These are phyloP conservation scores for Rachicladosporium sp. DNA, from an alignment of 2,329 filamentous ascomycete genomes.

Conservation along the genomic window DNA sequence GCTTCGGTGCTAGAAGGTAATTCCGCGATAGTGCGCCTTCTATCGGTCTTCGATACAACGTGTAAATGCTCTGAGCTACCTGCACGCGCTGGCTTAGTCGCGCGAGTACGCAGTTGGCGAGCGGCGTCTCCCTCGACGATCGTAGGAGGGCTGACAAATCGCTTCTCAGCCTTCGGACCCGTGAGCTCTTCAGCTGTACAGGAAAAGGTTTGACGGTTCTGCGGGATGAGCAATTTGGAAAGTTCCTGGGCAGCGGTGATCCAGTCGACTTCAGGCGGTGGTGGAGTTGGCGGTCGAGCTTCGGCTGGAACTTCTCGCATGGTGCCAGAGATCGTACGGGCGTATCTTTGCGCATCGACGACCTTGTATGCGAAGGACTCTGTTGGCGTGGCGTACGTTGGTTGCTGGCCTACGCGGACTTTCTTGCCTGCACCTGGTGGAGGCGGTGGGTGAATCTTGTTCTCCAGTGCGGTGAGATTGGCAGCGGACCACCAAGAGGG, in stretches of 20 bases:
- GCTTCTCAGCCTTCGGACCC: conserved; percentile 45
- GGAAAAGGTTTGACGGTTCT: conserved; percentile 61
- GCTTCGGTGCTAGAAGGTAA: conserved; percentile 17
- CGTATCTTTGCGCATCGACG: conserved; percentile 52
- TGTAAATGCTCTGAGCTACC: not conserved
- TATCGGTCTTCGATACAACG: conserved; percentile 4
- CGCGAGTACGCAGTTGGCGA: conserved; percentile 3
- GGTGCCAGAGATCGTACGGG: conserved; percentile 49
- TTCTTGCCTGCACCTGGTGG: conserved; percentile 39
- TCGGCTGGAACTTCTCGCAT: conserved; percentile 22
- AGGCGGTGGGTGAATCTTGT: conserved; percentile 39
- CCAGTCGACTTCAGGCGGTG: conserved; percentile 76
- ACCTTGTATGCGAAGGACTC: conserved; percentile 77
- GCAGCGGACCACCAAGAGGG: conserved; percentile 34
- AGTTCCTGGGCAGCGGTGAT: conserved; percentile 71
- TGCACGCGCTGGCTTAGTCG: not conserved
- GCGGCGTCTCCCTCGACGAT: conserved; percentile 1
- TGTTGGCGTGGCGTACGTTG: conserved; percentile 77
- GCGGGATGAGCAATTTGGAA: conserved; percentile 69
- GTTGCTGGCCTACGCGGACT: conserved; percentile 42
- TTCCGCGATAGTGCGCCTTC: conserved; percentile 29
- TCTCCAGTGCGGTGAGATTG: conserved; percentile 59
- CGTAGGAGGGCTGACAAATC: conserved; percentile 39
- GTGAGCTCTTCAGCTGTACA: conserved; percentile 64
- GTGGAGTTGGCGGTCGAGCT: conserved; percentile 45